phyloP scores from a whole-genome alignment of 2,329 filamentous ascomycete genomes.

The Fusarium phyllophilum region DNA sequence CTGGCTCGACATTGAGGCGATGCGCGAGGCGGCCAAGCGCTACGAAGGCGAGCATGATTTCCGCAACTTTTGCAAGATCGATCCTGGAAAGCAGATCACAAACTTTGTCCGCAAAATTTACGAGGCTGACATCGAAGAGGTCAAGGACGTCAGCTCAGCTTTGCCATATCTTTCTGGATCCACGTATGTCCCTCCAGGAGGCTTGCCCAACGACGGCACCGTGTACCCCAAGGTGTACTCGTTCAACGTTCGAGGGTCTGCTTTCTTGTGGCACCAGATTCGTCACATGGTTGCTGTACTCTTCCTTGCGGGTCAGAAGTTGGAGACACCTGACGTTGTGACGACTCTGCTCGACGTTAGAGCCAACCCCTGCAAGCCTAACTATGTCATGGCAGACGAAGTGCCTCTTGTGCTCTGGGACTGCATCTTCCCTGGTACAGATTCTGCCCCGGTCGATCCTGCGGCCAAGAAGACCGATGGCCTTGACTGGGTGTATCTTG shows the following conservation, averaged over 20 bases:
- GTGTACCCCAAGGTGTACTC: constrained; percentile 77
- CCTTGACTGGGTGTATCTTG: constrained; percentile 82
- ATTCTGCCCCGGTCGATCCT: constrained; percentile 47
- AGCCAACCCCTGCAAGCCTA: constrained; percentile 78
- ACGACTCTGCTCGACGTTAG: constrained; percentile 77
- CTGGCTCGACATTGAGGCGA: constrained; percentile 87
- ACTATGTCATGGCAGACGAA: constrained; percentile 91
- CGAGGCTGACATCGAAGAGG: constrained; percentile 80
- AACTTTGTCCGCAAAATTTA: constrained; percentile 85
- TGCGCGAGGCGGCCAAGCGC: constrained; percentile 82
- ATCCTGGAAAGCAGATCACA: constrained; percentile 86
- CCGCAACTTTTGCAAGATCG: constrained; percentile 95
- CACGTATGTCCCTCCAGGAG: constrained; percentile 47
- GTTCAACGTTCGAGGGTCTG: constrained; percentile 88
- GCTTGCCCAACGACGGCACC: not conserved
- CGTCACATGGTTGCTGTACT: constrained; percentile 91
- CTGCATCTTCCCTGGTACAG: constrained; percentile 78
- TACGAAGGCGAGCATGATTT: constrained; percentile 92
- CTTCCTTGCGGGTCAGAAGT: constrained; percentile 90
- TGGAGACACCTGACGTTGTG: constrained; percentile 80
- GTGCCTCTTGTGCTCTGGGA: constrained; percentile 94
- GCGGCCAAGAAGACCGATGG: constrained; percentile 59
- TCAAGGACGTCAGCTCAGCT: constrained; percentile 63
- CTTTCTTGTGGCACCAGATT: constrained; percentile 98
- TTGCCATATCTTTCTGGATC: constrained; percentile 64